Base-by-base conservation (phyloP, 345 rosid genomes). In the Fremontodendron californicum region DNA sequence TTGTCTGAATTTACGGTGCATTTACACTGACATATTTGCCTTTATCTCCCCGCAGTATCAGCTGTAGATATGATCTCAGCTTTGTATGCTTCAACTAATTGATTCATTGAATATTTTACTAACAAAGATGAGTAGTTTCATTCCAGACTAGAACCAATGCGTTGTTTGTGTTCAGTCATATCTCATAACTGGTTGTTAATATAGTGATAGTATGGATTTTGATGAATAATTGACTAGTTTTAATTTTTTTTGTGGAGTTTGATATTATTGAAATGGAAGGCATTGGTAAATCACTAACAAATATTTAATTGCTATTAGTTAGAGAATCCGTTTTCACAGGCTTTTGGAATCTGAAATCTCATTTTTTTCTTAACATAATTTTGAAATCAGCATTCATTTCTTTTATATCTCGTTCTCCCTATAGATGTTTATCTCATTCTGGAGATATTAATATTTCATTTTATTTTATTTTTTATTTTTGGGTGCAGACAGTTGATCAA, bases 401-500 rank as follows among this genome's bases (percentile, higher is more conserved):
- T 51, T 78, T 78, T 60, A 43, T 70, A 29, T 35, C 25, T 33
- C n/a, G 35, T 74, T 78, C 11, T 75, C 5, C 15, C 13, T 45
- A 19, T 27, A 13, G 33, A 27, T 27, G 37, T 77, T 58, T 57
- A 29, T 77, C 64, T 40, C 45, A 9, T 8, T 78, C 42, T 54
- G 33, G 51, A 69, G 64, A 75, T 57, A 19, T 54, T 70, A 52
- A 75, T 54, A 27, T n/a, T 67, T 13, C 25, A 27, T 52, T 49
- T 13, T 62, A 60, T 18, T 60, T 60, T 60, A 12, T 60, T 60
- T 31, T n/a, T n/a, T 12, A 5, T 31, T 62, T 62, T 33, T 82
- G 81, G 77, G 51, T 86, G 88, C 96, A 96, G 99, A 96, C 99
- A 27, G 96, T 96, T 60, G 98, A 96, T 87, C 99, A 96, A 25